phyloP scores from a whole-genome alignment of 257 asterid species.

The Ilex asprella region DNA sequence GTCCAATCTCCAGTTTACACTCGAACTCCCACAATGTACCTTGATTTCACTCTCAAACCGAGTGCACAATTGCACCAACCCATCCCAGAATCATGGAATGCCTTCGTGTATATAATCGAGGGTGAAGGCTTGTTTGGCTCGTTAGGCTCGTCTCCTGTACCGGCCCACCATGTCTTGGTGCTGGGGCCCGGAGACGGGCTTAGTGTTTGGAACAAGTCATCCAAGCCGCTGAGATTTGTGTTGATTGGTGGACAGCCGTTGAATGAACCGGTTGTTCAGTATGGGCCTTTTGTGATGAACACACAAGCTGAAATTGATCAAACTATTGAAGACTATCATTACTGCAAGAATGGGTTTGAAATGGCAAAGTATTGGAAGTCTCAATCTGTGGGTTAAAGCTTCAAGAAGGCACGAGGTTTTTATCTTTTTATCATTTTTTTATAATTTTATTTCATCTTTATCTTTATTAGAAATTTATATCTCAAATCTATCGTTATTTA shows the following conservation, averaged over 20 bases:
- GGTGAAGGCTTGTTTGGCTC: slow-evolving; percentile 75
- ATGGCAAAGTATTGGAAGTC: slow-evolving; percentile 76
- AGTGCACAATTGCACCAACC: slow-evolving; percentile 49
- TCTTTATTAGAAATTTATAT: no score
- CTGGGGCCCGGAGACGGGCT: slow-evolving; percentile 83
- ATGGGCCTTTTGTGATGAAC: slow-evolving; percentile 98
- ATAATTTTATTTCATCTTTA: no score
- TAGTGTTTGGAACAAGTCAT: slow-evolving; percentile 73
- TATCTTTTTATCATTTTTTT: no score
- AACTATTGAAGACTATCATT: slow-evolving; percentile 72
- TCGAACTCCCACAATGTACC: slow-evolving; percentile 82
- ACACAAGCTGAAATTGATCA: slow-evolving; percentile 72
- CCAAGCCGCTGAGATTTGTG: slow-evolving; percentile 51
- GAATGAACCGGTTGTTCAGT: slow-evolving; percentile 75
- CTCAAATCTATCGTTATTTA: no score
- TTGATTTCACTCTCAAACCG: slow-evolving; percentile 66
- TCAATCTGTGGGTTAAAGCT: slow-evolving; percentile 19
- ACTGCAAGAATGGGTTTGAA: slow-evolving; percentile 80
- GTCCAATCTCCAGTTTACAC: slow-evolving; percentile 75
- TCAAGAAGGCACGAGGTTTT: background rate
- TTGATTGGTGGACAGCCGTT: slow-evolving; percentile 79
- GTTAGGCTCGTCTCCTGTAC: slow-evolving; percentile 29
- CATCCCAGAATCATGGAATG: slow-evolving; percentile 74
- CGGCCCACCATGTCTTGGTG: slow-evolving; percentile 69
- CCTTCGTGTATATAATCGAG: slow-evolving; percentile 59